Evolutionary conservation across 129 eudicot genomes (phyloP).

Genomic region (Helichrysum umbraculigerum): DNA sequence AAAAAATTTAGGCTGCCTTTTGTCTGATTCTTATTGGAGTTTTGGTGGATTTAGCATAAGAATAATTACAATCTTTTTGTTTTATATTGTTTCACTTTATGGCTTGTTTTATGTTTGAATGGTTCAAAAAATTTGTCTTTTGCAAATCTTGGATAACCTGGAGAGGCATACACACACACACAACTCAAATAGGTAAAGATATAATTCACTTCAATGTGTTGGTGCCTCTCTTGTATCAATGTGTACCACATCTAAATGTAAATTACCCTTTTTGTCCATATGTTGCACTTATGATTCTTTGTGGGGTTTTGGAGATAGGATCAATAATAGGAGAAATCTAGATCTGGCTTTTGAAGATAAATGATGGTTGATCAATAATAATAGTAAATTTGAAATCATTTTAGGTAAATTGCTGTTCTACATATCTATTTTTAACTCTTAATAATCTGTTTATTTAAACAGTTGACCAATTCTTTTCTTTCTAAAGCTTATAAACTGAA

Average conservation of each 20-base stretch:
- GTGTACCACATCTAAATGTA: conserved; percentile 11
- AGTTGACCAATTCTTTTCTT: not conserved
- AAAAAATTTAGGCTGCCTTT: conserved; percentile 37
- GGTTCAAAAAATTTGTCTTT: conserved; percentile 50
- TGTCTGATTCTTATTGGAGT: conserved; percentile 47
- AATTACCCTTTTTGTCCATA: conserved; percentile 21
- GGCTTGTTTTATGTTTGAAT: conserved; percentile 27
- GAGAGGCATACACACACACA: conserved; percentile 11
- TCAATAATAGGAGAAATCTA: conserved; percentile 19
- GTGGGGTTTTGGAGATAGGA: conserved; percentile 37
- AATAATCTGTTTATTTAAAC: not conserved
- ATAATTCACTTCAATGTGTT: conserved; percentile 5
- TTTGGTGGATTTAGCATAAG: conserved; percentile 26
- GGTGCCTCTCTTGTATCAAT: conserved; percentile 14
- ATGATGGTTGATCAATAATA: conserved; percentile 16
- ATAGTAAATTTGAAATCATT: not conserved
- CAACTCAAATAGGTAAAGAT: conserved; percentile 14
- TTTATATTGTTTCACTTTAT: conserved; percentile 29
- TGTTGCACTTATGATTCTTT: conserved; percentile 28
- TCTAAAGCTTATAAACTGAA: not conserved
- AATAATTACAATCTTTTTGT: conserved; percentile 12
- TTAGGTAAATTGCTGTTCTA: not conserved
- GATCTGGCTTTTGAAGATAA: conserved; percentile 13
- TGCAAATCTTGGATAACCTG: conserved; percentile 20
- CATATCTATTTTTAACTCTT: not conserved